phyloP scores from a whole-genome alignment of 1,284 basidiomycete species.

The Pulveroboletus ridleyi region DNA sequence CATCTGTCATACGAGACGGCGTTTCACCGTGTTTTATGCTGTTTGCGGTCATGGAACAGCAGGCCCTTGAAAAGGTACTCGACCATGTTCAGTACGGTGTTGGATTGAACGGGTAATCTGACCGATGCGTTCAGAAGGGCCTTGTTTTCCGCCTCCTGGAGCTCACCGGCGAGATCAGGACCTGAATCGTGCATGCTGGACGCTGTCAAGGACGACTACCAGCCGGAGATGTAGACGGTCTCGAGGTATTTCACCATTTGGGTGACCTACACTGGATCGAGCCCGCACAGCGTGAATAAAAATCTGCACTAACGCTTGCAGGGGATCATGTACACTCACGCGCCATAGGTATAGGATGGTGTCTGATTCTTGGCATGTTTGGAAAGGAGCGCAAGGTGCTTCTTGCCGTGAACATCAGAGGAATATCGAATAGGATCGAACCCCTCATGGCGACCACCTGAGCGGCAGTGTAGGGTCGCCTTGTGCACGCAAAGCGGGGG shows the following conservation, averaged over 20 bases:
- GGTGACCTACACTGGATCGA: constrained; percentile 97
- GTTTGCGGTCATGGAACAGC: constrained; percentile 89
- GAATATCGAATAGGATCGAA: constrained; percentile 88
- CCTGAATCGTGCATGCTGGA: constrained; percentile 95
- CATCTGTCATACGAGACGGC: constrained; percentile 73
- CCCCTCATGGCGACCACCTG: constrained; percentile 96
- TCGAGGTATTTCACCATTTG: constrained; percentile 99
- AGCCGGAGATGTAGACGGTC: constrained; percentile 98
- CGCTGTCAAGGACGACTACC: constrained; percentile 95
- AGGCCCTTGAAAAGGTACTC: constrained; percentile 90
- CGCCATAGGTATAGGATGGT: constrained; percentile 95
- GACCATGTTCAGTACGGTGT: constrained; percentile 94
- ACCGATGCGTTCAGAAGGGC: constrained; percentile 1
- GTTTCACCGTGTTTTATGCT: constrained; percentile 82
- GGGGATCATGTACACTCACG: constrained; percentile 63
- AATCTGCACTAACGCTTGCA: neutral
- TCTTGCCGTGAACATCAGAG: constrained; percentile 87
- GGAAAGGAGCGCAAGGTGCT: constrained; percentile 79
- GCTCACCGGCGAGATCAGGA: constrained; percentile 92
- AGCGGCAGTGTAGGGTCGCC: constrained; percentile 91
- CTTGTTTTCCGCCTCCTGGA: neutral
- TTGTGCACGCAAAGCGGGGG: constrained; percentile 86
- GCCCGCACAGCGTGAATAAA: constrained; percentile 53
- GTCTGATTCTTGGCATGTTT: constrained; percentile 76
- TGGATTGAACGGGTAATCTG: constrained; percentile 94